Evolutionary conservation across 1,284 basidiomycete genomes (phyloP).

Genomic region (Inonotus obliquus): DNA sequence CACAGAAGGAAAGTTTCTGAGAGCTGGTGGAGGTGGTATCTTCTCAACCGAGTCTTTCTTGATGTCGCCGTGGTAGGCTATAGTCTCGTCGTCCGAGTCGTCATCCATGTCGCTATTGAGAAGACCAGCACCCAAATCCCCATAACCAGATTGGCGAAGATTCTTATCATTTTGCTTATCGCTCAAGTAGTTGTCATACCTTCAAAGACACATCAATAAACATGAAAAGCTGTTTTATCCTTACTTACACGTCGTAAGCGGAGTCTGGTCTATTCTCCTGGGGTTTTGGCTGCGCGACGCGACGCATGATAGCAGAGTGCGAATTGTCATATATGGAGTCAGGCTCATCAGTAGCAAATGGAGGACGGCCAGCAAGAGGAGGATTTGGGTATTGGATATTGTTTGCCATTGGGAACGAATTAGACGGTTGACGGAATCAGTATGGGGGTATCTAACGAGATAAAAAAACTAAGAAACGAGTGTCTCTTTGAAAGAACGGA

Average conservation of each 20-base stretch:
- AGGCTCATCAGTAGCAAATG: conserved; percentile 63
- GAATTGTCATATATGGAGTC: conserved; percentile 50
- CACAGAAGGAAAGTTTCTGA: conserved; percentile 24
- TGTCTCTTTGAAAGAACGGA: conserved; percentile 16
- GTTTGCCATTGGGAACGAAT: conserved; percentile 10
- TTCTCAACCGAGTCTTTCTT: conserved; percentile 29
- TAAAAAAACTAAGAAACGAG: conserved; percentile 6
- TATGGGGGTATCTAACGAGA: conserved; percentile 1
- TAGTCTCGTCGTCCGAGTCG: conserved; percentile 39
- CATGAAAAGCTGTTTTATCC: background rate
- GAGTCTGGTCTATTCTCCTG: conserved; percentile 30
- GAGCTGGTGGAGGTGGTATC: conserved; percentile 13
- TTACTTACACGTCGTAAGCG: conserved; percentile 62
- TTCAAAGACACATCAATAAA: conserved; percentile 26
- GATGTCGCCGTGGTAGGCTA: conserved; percentile 12
- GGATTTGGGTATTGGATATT: conserved; percentile 25
- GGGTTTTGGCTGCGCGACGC: conserved; percentile 32
- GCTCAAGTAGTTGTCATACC: conserved; percentile 59
- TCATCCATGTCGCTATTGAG: conserved; percentile 41
- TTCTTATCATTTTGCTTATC: conserved; percentile 32
- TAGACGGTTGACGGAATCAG: background rate
- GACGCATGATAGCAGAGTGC: conserved; percentile 21
- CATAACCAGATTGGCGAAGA: conserved; percentile 47
- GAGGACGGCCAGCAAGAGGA: conserved; percentile 57
- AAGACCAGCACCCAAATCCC: conserved; percentile 47